phyloP scores from a whole-genome alignment of 305 asterid genomes.

The Fraxinus latifolia region DNA sequence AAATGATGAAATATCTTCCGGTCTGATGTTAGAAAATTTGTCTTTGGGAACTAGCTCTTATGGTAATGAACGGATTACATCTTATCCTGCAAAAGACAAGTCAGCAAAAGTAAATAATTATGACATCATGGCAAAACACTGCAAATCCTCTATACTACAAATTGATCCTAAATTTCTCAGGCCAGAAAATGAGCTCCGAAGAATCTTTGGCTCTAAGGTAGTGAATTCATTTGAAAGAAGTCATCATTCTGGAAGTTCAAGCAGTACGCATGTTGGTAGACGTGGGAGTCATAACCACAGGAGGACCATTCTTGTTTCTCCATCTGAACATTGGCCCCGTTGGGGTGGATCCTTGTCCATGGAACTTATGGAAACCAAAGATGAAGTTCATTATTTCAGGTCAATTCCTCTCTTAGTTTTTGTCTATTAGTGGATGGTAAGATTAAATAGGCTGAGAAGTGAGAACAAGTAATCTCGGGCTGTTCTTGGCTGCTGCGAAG shows the following conservation, averaged over 20 bases:
- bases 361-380: slow-evolving; percentile 71
- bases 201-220: slow-evolving; percentile 88
- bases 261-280: slow-evolving; percentile 60
- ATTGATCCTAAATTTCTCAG: slow-evolving; percentile 78
- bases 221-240: slow-evolving; percentile 70
- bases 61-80: slow-evolving; percentile 32
- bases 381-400: slow-evolving; percentile 71
- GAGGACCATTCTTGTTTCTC: slow-evolving; percentile 72
- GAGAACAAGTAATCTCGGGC: not conserved
- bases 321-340: slow-evolving; percentile 90
- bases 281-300: slow-evolving; percentile 69
- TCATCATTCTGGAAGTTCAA: slow-evolving; percentile 52
- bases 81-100: slow-evolving; percentile 34
- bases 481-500: not conserved
- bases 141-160: slow-evolving; percentile 47
- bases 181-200: slow-evolving; percentile 88
- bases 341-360: slow-evolving; percentile 93
- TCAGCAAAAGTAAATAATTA: slow-evolving; percentile 30
- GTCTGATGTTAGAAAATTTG: slow-evolving; percentile 39
- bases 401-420: slow-evolving; percentile 22
- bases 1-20: slow-evolving; percentile 28
- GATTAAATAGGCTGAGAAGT: not conserved
- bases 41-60: slow-evolving; percentile 51
- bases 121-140: slow-evolving; percentile 34
- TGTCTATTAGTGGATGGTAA: not conserved